These are phyloP conservation scores for Abelmoschus esculentus DNA, from an alignment of 345 rosid genomes.

Conservation along the genomic window DNA sequence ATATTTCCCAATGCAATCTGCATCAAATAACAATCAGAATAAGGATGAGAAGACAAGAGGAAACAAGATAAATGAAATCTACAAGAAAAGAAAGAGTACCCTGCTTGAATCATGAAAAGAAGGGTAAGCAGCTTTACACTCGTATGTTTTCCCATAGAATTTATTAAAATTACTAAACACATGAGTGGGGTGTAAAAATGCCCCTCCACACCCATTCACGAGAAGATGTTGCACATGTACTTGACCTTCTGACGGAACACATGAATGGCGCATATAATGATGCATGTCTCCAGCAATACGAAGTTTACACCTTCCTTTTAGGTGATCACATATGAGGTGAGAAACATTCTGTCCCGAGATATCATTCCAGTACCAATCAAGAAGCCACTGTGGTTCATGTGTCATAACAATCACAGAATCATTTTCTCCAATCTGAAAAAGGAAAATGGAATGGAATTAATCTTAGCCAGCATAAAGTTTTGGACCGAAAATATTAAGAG, in stretches of 20 bases:
- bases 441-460: not conserved
- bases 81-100: slow-evolving; percentile 34
- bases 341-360: slow-evolving; percentile 76
- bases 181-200: slow-evolving; percentile 97
- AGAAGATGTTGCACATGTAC: slow-evolving; percentile 76
- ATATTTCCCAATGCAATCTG: slow-evolving; percentile 99
- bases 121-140: slow-evolving; percentile 84
- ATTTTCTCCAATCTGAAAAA: slow-evolving; percentile 50
- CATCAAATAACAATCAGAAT: slow-evolving; percentile 17
- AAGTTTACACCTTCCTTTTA: slow-evolving; percentile 90
- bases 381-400: slow-evolving; percentile 97
- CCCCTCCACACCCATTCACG: slow-evolving; percentile 98
- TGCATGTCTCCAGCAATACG: slow-evolving; percentile 96
- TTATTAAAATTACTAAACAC: slow-evolving; percentile 70
- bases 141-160: slow-evolving; percentile 55
- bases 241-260: slow-evolving; percentile 65
- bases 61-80: slow-evolving; percentile 9
- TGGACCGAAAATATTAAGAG: too few relatives aligned
- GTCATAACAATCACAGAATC: slow-evolving; percentile 85
- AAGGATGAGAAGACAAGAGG: slow-evolving; percentile 3
- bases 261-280: slow-evolving; percentile 95
- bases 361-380: slow-evolving; percentile 88
- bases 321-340: slow-evolving; percentile 67
- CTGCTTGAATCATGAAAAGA: slow-evolving; percentile 95
- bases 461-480: not conserved